These are phyloP conservation scores for Saccharomycopsis sp. DNA, from an alignment of 805 yeast species.

Conservation along the genomic window DNA sequence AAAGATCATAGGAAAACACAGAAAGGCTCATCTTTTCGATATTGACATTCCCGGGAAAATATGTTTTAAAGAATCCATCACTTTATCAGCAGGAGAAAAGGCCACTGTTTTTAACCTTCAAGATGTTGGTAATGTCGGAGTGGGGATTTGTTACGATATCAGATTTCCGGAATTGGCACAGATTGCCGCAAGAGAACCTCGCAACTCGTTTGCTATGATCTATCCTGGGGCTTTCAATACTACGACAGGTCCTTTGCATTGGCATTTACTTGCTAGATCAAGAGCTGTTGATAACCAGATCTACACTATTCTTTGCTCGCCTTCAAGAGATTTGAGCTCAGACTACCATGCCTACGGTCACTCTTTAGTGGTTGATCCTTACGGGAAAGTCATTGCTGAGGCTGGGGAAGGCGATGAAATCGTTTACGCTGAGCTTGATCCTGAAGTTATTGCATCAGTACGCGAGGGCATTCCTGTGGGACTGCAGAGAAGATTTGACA, in stretches of 20 bases:
- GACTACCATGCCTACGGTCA: conserved; percentile 65
- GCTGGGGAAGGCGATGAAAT: conserved; percentile 77
- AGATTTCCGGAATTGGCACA: conserved; percentile 75
- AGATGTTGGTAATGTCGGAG: conserved; percentile 65
- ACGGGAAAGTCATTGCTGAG: conserved; percentile 54
- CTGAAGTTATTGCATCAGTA: conserved; percentile 46
- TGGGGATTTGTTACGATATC: conserved; percentile 81
- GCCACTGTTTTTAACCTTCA: conserved; percentile 70
- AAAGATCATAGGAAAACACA: conserved; percentile 73
- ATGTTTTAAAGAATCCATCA: conserved; percentile 73
- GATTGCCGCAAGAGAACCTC: conserved; percentile 50
- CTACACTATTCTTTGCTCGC: conserved; percentile 75
- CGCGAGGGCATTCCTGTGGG: conserved; percentile 66
- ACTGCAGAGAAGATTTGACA: conserved; percentile 62
- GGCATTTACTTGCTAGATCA: conserved; percentile 69
- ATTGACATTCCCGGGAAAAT: conserved; percentile 89
- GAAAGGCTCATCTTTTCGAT: conserved; percentile 88
- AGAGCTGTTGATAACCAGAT: conserved; percentile 72
- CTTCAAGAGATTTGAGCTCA: conserved; percentile 66
- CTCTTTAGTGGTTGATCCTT: conserved; percentile 56
- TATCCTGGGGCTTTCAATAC: conserved; percentile 85
- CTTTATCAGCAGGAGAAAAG: conserved; percentile 71
- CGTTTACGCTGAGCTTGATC: conserved; percentile 66
- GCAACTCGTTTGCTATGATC: conserved; percentile 65
- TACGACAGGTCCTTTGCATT: conserved; percentile 76